Percentiles rank a stretch among this genome's conserved stretches.
phyloP scores from a whole-genome alignment of 179 eudicot genomes.

The Heliamphora pulchella region DNA sequence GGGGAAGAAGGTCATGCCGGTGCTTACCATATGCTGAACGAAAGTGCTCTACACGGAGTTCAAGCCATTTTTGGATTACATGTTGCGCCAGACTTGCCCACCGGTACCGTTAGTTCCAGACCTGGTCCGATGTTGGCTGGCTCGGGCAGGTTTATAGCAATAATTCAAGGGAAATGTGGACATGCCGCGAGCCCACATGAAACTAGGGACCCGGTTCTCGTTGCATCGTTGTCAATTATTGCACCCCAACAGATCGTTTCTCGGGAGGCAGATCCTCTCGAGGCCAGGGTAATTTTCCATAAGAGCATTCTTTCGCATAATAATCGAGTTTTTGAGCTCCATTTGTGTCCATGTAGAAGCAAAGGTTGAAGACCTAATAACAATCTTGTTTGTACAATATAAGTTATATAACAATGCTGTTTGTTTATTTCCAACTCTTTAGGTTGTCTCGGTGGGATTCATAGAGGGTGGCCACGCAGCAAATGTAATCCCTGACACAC shows the following conservation, averaged over 20 bases:
- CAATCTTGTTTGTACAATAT: too few species aligned
- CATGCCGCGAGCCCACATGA: conserved; percentile 26
- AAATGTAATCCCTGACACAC: conserved; percentile 39
- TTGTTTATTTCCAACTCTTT: conserved; percentile 11
- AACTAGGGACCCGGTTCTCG: conserved; percentile 35
- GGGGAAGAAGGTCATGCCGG: conserved; percentile 72
- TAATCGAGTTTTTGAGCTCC: neutral
- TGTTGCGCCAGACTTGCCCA: conserved; percentile 34
- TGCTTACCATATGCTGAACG: conserved; percentile 54
- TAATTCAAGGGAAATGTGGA: conserved; percentile 31
- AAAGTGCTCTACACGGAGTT: conserved; percentile 44
- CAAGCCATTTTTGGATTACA: conserved; percentile 59
- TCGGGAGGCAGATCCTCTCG: conserved; percentile 48
- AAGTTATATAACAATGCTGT: neutral
- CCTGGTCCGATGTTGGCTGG: conserved; percentile 51
- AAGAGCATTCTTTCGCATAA: neutral
- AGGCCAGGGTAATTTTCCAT: conserved; percentile 32
- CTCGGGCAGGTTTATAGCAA: conserved; percentile 43
- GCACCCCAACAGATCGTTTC: conserved; percentile 51
- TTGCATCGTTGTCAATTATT: conserved; percentile 33
- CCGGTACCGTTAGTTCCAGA: conserved; percentile 36
- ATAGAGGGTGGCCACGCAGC: conserved; percentile 33
- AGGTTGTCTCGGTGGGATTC: conserved; percentile 42
- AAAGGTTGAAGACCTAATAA: neutral
- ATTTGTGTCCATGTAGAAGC: neutral